Conservation (phyloP, 2,329 filamentous ascomycete species). For the Fusarium bactridioides region DNA sequence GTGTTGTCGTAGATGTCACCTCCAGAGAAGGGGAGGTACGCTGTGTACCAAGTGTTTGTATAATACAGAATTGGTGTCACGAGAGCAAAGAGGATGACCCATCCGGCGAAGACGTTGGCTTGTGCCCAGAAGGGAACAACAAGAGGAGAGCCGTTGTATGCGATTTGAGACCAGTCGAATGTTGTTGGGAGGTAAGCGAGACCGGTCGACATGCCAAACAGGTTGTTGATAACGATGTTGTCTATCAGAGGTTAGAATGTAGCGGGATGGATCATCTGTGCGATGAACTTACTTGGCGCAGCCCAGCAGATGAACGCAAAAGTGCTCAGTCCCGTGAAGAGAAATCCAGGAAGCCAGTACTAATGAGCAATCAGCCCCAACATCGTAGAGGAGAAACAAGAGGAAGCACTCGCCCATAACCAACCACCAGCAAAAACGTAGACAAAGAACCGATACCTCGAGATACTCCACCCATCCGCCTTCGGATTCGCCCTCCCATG, state of each 20-base stretch:
- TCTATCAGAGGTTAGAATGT: background rate
- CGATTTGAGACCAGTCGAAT: background rate
- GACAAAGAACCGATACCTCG: background rate
- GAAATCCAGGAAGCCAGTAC: background rate
- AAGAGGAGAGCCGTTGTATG: background rate
- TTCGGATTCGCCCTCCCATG: background rate
- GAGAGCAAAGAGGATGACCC: background rate
- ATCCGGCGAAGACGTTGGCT: background rate
- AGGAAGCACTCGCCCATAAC: background rate
- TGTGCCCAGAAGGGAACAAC: background rate
- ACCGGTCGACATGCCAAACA: background rate
- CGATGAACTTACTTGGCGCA: background rate
- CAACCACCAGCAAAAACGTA: background rate
- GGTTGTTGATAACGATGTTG: background rate
- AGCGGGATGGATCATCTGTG: too few relatives aligned
- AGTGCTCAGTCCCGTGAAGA: background rate
- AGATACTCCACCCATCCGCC: background rate
- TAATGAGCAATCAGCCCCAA: accelerated
- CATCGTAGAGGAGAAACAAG: accelerated
- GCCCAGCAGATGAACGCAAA: slow-evolving; percentile 3
- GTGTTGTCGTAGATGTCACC: background rate
- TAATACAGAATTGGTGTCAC: background rate
- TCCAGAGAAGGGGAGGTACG: background rate
- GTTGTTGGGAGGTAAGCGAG: background rate
- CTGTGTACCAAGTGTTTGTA: background rate